phyloP scores from a whole-genome alignment of 352 stramenopile species.

The Pythium biforme region DNA sequence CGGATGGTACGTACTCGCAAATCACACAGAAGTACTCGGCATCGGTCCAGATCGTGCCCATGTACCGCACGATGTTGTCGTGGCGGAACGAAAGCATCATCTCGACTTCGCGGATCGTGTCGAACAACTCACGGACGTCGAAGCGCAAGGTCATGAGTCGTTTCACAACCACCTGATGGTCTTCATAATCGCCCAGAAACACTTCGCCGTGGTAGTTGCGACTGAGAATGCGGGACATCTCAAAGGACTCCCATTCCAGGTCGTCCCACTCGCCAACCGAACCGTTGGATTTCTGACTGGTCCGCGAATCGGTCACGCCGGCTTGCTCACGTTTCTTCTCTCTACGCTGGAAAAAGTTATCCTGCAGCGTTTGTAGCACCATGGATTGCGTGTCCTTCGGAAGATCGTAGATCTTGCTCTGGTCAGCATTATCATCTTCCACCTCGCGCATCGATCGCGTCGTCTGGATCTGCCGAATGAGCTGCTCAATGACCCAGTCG shows the following conservation, averaged over 20 bases:
- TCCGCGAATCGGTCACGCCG: slow-evolving; percentile 26
- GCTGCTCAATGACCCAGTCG: slow-evolving; percentile 62
- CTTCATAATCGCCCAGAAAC: slow-evolving; percentile 59
- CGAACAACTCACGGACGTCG: slow-evolving; percentile 49
- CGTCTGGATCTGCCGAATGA: slow-evolving; percentile 53
- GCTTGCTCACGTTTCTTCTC: slow-evolving; percentile 13
- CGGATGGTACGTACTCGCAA: slow-evolving; percentile 60
- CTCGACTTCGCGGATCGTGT: slow-evolving; percentile 77
- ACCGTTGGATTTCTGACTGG: slow-evolving; percentile 27
- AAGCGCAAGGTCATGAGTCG: slow-evolving; percentile 66
- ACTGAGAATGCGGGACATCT: slow-evolving; percentile 60
- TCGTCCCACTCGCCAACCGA: slow-evolving; percentile 41
- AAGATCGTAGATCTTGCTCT: slow-evolving; percentile 50
- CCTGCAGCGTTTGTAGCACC: slow-evolving; percentile 53
- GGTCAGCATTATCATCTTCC: not conserved
- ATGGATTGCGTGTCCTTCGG: slow-evolving; percentile 55
- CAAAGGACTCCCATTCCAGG: slow-evolving; percentile 58
- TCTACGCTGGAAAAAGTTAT: slow-evolving; percentile 52
- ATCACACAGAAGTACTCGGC: slow-evolving; percentile 64
- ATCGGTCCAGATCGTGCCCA: slow-evolving; percentile 74
- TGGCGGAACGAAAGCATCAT: slow-evolving; percentile 57
- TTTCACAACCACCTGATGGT: slow-evolving; percentile 62
- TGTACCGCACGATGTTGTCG: slow-evolving; percentile 58
- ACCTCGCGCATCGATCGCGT: slow-evolving; percentile 15
- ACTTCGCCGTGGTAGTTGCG: slow-evolving; percentile 64